phyloP scores from a whole-genome alignment of 1,284 basidiomycete species.

The Melanopsichium pennsylvanicum region DNA sequence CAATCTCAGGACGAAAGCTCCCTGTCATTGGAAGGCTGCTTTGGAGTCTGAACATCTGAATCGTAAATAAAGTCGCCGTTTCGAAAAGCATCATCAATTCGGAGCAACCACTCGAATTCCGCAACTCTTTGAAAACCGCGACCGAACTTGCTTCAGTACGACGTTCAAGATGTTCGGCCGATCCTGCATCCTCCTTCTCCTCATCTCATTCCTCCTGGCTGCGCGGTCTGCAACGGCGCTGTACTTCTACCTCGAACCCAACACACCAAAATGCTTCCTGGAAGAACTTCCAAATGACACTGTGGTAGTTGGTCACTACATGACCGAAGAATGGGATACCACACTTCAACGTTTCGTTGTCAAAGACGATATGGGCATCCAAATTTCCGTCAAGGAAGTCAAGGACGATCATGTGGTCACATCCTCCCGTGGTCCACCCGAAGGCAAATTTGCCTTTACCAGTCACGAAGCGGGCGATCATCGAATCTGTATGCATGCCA shows the following conservation, averaged over 20 bases:
- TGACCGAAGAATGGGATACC: conserved; percentile 87
- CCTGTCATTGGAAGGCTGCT: no score
- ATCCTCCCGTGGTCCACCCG: conserved; percentile 84
- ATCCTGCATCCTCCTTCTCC: conserved; percentile 1
- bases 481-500: conserved; percentile 90
- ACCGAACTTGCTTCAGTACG: no score
- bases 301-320: conserved; percentile 81
- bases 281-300: conserved; percentile 98
- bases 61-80: no score
- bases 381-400: conserved; percentile 76
- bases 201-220: conserved; percentile 15
- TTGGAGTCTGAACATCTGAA: no score
- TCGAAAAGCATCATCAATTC: no score
- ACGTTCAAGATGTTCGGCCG: conserved; percentile 25
- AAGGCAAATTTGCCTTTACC: conserved; percentile 95
- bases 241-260: conserved; percentile 68
- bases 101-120: no score
- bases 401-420: conserved; percentile 68
- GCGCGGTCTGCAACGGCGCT: conserved; percentile 44
- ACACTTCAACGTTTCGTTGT: conserved; percentile 74
- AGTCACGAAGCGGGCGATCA: conserved; percentile 96
- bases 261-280: conserved; percentile 77
- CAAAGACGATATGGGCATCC: conserved; percentile 82
- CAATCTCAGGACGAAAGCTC: no score
- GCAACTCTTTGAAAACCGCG: no score